phyloP scores from a whole-genome alignment of 2,329 filamentous ascomycete genomes.

The Calycina herbarum region DNA sequence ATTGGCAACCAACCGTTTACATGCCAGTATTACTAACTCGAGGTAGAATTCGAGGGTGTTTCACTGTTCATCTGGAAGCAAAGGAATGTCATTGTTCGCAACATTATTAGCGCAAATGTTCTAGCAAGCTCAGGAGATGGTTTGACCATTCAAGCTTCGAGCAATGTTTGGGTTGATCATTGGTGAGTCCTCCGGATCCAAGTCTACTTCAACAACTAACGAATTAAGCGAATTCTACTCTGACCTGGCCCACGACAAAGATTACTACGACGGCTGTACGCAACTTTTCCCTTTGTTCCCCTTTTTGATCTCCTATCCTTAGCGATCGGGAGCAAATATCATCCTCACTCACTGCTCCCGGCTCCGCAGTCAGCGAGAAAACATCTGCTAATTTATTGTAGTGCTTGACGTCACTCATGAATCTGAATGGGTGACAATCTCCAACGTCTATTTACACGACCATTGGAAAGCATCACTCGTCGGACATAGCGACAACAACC shows the following conservation, averaged over 20 bases:
- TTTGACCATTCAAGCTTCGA: conserved; percentile 48
- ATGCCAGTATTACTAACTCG: not conserved
- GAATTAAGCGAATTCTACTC: conserved; percentile 40
- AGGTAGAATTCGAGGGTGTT: conserved; percentile 44
- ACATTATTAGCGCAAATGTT: conserved; percentile 54
- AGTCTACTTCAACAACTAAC: not conserved
- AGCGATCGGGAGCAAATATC: too few species aligned
- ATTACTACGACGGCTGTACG: conserved; percentile 42
- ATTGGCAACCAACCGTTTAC: not conserved
- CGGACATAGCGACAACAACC: conserved; percentile 34
- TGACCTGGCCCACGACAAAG: conserved; percentile 41
- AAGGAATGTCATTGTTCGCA: conserved; percentile 57
- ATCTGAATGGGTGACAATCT: conserved; percentile 46
- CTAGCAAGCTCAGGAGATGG: conserved; percentile 49
- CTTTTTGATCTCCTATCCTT: too few species aligned
- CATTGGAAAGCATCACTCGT: conserved; percentile 39
- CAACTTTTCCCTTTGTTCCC: too few species aligned
- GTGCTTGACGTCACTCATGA: conserved; percentile 47
- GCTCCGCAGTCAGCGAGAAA: too few species aligned
- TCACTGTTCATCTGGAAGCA: conserved; percentile 49
- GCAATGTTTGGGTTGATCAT: conserved; percentile 51
- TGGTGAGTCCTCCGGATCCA: conserved; percentile 20
- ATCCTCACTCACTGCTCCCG: too few species aligned
- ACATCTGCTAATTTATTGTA: too few species aligned
- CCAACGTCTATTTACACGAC: conserved; percentile 46